A percentile compares a stretch with the other conserved stretches of the same genome.
These are phyloP conservation scores for Calonectria henricotiae DNA, from an alignment of 2,329 filamentous ascomycete species.

Conservation along the genomic window DNA sequence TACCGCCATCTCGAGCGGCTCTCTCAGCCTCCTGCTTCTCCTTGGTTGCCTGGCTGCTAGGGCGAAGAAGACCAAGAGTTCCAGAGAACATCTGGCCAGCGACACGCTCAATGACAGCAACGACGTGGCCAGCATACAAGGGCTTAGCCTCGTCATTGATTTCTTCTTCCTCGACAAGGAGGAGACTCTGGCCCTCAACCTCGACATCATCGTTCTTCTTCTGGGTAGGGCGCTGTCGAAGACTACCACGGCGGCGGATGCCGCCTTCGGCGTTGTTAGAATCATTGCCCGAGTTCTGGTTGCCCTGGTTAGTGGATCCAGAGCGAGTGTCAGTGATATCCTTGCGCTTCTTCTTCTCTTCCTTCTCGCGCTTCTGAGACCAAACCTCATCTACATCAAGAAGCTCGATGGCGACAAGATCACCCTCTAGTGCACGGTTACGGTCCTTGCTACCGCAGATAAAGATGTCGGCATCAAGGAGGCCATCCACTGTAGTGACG, in stretches of 20 bases:
- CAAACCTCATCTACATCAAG: constrained; percentile 99
- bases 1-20: constrained; percentile 87
- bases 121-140: constrained; percentile 95
- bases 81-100: constrained; percentile 99
- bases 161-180: constrained; percentile 98
- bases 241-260: constrained; percentile 92
- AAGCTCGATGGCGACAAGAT: constrained; percentile 95
- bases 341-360: constrained; percentile 99
- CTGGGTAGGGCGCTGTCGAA: constrained; percentile 96
- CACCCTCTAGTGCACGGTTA: constrained; percentile 95
- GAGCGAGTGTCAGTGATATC: constrained; percentile 94
- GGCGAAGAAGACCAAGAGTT: constrained; percentile 92
- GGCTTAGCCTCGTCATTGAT: constrained; percentile 99
- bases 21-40: constrained; percentile 99
- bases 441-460: constrained; percentile 99
- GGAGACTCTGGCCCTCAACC: constrained; percentile 96
- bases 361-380: constrained; percentile 98
- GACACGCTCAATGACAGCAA: constrained; percentile 96
- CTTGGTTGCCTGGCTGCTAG: constrained; percentile 98
- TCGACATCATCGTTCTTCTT: constrained; percentile 99
- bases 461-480: constrained; percentile 97
- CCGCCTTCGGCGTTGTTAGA: constrained; percentile 82
- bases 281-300: constrained; percentile 77
- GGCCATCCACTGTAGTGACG: constrained; percentile 89
- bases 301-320: constrained; percentile 81